Evolutionary conservation across 208 protist species (phyloP).

Genomic region (Leishmania gerbilli): DNA sequence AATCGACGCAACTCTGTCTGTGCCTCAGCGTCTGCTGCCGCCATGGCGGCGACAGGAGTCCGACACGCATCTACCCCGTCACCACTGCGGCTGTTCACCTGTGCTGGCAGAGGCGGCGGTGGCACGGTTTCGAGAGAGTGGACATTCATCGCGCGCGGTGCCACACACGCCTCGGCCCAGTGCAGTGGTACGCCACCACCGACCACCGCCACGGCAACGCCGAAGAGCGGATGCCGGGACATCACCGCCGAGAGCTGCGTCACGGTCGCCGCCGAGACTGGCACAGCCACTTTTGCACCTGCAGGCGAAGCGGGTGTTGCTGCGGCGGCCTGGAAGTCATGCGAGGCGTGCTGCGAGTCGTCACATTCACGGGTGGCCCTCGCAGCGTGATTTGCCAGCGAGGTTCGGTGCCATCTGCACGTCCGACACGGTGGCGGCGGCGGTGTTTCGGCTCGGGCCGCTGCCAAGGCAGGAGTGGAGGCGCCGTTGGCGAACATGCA

Average conservation of each 20-base stretch:
- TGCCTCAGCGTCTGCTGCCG: slow-evolving; percentile 8
- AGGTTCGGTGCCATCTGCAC: background rate
- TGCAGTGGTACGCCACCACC: slow-evolving; percentile 24
- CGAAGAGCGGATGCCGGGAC: slow-evolving; percentile 41
- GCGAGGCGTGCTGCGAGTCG: background rate
- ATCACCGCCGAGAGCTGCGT: slow-evolving; percentile 18
- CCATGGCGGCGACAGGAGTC: background rate
- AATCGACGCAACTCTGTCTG: slow-evolving; percentile 9
- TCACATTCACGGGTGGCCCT: background rate
- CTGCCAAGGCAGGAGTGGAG: background rate
- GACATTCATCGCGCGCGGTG: slow-evolving; percentile 7
- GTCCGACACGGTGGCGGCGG: background rate
- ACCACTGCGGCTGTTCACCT: background rate
- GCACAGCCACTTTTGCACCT: background rate
- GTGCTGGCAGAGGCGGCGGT: background rate
- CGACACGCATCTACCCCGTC: background rate
- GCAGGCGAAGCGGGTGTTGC: background rate
- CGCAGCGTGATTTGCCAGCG: background rate
- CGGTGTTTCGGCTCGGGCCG: background rate
- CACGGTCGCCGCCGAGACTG: background rate
- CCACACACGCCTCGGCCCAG: slow-evolving; percentile 34
- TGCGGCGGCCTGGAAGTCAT: background rate
- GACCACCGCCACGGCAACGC: slow-evolving; percentile 38
- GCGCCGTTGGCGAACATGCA: background rate
- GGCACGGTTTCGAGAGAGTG: background rate